Evolutionary conservation across 1,139 yeast species (phyloP).

Genomic region (Candida neerlandica): DNA sequence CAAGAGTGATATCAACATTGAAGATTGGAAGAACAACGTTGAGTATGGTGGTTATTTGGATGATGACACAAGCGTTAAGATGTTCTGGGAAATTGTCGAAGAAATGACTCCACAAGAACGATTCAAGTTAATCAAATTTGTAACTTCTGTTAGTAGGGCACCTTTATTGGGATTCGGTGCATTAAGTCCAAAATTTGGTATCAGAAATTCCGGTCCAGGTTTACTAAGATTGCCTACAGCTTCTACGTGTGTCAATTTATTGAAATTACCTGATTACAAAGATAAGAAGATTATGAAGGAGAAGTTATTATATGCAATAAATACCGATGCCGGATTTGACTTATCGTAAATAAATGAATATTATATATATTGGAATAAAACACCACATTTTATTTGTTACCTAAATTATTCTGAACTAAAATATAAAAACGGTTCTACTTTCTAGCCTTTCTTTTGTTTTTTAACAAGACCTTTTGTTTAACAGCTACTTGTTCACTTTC

Average conservation of each 20-base stretch:
- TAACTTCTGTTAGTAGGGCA: conserved; percentile 88
- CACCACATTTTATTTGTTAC: not conserved
- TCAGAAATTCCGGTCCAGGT: conserved; percentile 67
- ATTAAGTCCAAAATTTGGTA: conserved; percentile 78
- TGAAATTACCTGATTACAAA: conserved; percentile 81
- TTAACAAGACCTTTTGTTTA: conserved; percentile 76
- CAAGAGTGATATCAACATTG: conserved; percentile 62
- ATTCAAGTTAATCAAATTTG: conserved; percentile 73
- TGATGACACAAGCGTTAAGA: conserved; percentile 55
- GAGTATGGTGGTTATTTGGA: conserved; percentile 68
- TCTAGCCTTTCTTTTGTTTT: conserved; percentile 61
- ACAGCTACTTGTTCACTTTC: conserved; percentile 40
- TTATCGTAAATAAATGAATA: conserved; percentile 39
- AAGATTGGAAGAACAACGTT: conserved; percentile 65
- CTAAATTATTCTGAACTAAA: not conserved
- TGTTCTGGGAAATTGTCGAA: conserved; percentile 76
- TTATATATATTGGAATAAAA: conserved; percentile 4
- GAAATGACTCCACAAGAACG: conserved; percentile 68
- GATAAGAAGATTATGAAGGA: conserved; percentile 57
- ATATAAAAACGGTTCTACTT: conserved; percentile 6
- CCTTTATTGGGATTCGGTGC: conserved; percentile 85
- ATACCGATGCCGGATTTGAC: conserved; percentile 85
- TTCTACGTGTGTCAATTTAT: conserved; percentile 86
- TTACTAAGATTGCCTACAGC: conserved; percentile 76
- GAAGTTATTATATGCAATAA: conserved; percentile 76